These are phyloP conservation scores for Fusarium circinatum DNA, from an alignment of 2,329 filamentous ascomycete species.

Conservation along the genomic window DNA sequence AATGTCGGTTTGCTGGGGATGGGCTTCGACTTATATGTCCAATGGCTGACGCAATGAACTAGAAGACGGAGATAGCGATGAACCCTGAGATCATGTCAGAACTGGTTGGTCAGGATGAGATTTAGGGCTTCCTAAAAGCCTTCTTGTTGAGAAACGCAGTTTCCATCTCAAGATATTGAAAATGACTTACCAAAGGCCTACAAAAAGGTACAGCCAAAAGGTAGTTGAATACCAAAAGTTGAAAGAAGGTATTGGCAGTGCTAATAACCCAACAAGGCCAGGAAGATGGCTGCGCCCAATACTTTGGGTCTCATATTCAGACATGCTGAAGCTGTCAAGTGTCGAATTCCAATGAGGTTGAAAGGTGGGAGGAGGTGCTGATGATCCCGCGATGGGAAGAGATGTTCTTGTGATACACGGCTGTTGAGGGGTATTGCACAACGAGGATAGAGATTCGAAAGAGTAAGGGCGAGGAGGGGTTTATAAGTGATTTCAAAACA, in stretches of 20 bases:
- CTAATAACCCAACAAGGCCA: slow-evolving; percentile 30
- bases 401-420: slow-evolving; percentile 22
- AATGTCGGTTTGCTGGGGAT: slow-evolving; percentile 84
- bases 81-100: slow-evolving; percentile 64
- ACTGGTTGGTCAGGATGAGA: neutral
- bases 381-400: slow-evolving; percentile 24
- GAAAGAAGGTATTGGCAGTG: slow-evolving; percentile 37
- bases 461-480: slow-evolving; percentile 25
- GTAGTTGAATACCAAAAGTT: slow-evolving; percentile 55
- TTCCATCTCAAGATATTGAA: neutral
- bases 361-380: slow-evolving; percentile 32
- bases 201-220: slow-evolving; percentile 60
- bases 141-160: neutral
- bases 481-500: slow-evolving; percentile 21
- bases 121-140: neutral
- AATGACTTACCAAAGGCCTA: slow-evolving; percentile 58
- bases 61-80: slow-evolving; percentile 89
- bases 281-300: slow-evolving; percentile 21
- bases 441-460: slow-evolving; percentile 10
- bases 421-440: slow-evolving; percentile 15
- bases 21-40: slow-evolving; percentile 85
- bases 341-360: slow-evolving; percentile 29
- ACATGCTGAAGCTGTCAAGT: slow-evolving; percentile 34
- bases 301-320: slow-evolving; percentile 27
- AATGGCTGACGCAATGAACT: slow-evolving; percentile 86